Conservation (phyloP, 2,329 filamentous ascomycete genomes). For the Plectosphaerella plurivora region DNA sequence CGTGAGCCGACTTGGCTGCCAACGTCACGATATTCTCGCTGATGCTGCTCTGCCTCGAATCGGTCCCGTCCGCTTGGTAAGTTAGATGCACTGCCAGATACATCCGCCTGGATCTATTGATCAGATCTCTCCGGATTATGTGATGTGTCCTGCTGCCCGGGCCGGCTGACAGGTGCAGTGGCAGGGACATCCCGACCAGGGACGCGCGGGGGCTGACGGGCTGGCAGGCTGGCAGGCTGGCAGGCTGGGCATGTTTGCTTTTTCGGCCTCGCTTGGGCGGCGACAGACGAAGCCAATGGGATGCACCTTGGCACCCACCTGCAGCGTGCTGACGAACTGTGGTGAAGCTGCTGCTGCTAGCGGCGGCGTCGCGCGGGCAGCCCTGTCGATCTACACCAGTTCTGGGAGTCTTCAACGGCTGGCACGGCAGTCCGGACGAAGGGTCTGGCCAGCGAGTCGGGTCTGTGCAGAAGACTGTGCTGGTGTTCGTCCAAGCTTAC, state of each 20-base stretch:
- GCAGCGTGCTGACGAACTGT: not conserved
- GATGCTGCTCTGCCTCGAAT: too few relatives aligned
- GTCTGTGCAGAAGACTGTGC: not conserved
- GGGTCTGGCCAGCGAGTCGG: not conserved
- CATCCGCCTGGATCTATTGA: too few relatives aligned
- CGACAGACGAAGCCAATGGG: not conserved
- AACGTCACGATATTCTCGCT: not conserved
- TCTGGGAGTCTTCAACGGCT: not conserved
- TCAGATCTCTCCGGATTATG: too few relatives aligned
- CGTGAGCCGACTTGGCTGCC: not conserved
- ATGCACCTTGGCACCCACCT: not conserved
- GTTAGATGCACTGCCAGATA: too few relatives aligned
- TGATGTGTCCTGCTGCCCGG: too few relatives aligned
- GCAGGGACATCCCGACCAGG: not conserved
- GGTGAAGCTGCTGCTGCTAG: not conserved
- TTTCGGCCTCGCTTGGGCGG: not conserved
- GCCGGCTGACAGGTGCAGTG: too few relatives aligned
- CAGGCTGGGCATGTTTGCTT: not conserved
- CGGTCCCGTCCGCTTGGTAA: too few relatives aligned
- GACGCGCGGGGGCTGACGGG: not conserved
- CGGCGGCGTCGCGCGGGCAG: not conserved
- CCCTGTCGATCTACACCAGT: not conserved
- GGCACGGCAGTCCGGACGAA: not conserved
- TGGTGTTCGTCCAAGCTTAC: not conserved
- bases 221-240: not conserved